A percentile compares a stretch with the other conserved stretches of the same genome.
phyloP scores from a whole-genome alignment of 148 eudicot genomes.

The Spergularia marina region DNA sequence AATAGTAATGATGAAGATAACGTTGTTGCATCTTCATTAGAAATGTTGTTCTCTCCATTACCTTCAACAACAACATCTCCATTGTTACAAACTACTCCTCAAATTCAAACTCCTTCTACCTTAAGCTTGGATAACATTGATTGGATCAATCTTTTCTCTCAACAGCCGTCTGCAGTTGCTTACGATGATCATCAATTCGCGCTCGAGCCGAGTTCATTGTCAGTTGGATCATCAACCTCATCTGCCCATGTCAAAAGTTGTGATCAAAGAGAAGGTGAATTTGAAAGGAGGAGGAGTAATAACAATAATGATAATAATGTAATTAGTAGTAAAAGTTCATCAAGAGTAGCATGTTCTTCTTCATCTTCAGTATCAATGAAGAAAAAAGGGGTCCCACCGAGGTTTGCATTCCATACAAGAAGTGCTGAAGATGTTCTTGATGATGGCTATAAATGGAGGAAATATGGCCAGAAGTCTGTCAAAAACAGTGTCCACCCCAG shows the following conservation, averaged over 20 bases:
- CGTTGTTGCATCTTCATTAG: constrained; percentile 12
- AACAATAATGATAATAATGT: neutral
- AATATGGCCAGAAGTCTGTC: constrained; percentile 90
- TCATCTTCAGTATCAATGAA: constrained; percentile 10
- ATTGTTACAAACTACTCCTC: constrained; percentile 12
- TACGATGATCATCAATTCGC: constrained; percentile 1
- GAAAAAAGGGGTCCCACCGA: constrained; percentile 58
- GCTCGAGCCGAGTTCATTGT: constrained; percentile 4
- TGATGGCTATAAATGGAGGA: constrained; percentile 87
- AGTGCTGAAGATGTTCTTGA: constrained; percentile 86
- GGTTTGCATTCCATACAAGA: constrained; percentile 80
- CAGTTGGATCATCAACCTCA: constrained; percentile 28
- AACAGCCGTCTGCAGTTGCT: neutral
- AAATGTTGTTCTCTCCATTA: constrained; percentile 18
- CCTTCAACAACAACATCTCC: constrained; percentile 1
- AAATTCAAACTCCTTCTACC: constrained; percentile 17
- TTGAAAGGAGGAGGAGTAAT: neutral
- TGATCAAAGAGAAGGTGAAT: neutral
- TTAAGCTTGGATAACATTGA: constrained; percentile 40
- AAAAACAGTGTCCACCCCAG: constrained; percentile 82
- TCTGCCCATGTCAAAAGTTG: constrained; percentile 5
- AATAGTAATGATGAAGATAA: constrained; percentile 12
- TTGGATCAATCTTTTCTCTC: constrained; percentile 52
- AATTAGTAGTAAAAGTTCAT: constrained; percentile 6
- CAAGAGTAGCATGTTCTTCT: neutral